Conservation (phyloP, 805 yeast genomes). For the Candida hungchunana region DNA sequence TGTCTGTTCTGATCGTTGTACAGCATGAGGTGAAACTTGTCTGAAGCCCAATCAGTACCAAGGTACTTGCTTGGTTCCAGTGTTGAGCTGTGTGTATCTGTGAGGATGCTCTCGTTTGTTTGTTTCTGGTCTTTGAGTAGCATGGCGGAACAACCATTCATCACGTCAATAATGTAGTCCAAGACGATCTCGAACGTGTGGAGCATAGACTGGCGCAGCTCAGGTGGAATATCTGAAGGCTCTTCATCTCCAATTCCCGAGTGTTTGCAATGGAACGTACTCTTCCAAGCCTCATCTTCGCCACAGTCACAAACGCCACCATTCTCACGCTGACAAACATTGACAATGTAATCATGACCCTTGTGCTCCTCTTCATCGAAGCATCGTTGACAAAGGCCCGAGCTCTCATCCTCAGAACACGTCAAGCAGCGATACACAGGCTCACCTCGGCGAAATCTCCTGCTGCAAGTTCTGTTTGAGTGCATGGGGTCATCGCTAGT, state of each 20-base stretch:
- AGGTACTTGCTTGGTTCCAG: constrained; percentile 40
- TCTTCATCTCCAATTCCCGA: constrained; percentile 26
- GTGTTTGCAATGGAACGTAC: constrained; percentile 46
- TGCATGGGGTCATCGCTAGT: constrained; percentile 36
- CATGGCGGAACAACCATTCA: constrained; percentile 36
- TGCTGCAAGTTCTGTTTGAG: constrained; percentile 66
- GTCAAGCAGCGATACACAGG: constrained; percentile 75
- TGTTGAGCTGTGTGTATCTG: constrained; percentile 32
- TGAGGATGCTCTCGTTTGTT: constrained; percentile 26
- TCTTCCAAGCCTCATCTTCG: constrained; percentile 78
- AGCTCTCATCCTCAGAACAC: constrained; percentile 76
- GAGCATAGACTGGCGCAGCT: constrained; percentile 34
- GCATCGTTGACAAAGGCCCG: constrained; percentile 78
- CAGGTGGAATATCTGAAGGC: constrained; percentile 36
- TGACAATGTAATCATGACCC: constrained; percentile 67
- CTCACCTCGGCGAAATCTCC: constrained; percentile 71
- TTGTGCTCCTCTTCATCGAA: constrained; percentile 63
- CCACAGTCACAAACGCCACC: constrained; percentile 74
- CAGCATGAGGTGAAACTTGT: constrained; percentile 47
- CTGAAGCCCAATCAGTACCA: constrained; percentile 39
- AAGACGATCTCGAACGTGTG: constrained; percentile 43
- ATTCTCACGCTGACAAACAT: constrained; percentile 59
- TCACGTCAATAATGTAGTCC: constrained; percentile 61
- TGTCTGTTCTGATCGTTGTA: constrained; percentile 83
- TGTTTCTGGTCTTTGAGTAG: constrained; percentile 23